phyloP scores from a whole-genome alignment of 345 rosid genomes.

The Pugionium dolabratum region DNA sequence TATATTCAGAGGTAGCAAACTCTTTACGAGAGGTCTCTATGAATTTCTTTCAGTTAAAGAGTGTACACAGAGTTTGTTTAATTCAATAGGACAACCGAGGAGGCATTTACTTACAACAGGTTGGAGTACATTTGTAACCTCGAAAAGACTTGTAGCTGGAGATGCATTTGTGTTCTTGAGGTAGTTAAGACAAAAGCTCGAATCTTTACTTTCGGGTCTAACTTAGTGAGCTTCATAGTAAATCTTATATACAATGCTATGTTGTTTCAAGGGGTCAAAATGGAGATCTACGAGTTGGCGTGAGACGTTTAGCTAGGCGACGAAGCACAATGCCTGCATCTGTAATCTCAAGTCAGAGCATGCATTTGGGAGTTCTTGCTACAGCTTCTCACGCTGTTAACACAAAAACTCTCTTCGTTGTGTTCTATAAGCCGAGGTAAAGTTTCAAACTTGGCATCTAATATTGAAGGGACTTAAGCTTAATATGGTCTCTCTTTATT shows the following conservation, averaged over 20 bases:
- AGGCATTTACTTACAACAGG: slow-evolving; percentile 84
- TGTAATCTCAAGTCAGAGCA: slow-evolving; percentile 77
- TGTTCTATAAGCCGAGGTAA: slow-evolving; percentile 79
- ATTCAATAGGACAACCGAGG: slow-evolving; percentile 62
- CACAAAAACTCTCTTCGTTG: slow-evolving; percentile 59
- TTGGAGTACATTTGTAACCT: slow-evolving; percentile 77
- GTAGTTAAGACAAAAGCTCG: slow-evolving; percentile 30
- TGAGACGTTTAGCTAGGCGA: slow-evolving; percentile 53
- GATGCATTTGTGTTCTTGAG: slow-evolving; percentile 79
- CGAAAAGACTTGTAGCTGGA: slow-evolving; percentile 70
- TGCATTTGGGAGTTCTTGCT: slow-evolving; percentile 85
- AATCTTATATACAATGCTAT: slow-evolving; percentile 1
- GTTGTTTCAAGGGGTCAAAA: slow-evolving; percentile 49
- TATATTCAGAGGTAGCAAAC: slow-evolving; percentile 63
- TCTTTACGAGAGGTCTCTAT: not conserved
- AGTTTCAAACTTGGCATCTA: slow-evolving; percentile 7
- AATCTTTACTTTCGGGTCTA: not conserved
- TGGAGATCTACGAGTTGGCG: slow-evolving; percentile 68
- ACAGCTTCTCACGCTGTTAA: slow-evolving; percentile 75
- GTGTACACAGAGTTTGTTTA: not conserved
- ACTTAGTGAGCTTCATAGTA: slow-evolving; percentile 3
- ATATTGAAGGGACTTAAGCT: not conserved
- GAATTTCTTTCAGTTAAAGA: not conserved
- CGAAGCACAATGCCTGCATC: slow-evolving; percentile 62
- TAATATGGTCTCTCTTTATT: not conserved